Base-by-base conservation (phyloP, 2,329 filamentous ascomycete species). In the Elsinoe batatas region DNA sequence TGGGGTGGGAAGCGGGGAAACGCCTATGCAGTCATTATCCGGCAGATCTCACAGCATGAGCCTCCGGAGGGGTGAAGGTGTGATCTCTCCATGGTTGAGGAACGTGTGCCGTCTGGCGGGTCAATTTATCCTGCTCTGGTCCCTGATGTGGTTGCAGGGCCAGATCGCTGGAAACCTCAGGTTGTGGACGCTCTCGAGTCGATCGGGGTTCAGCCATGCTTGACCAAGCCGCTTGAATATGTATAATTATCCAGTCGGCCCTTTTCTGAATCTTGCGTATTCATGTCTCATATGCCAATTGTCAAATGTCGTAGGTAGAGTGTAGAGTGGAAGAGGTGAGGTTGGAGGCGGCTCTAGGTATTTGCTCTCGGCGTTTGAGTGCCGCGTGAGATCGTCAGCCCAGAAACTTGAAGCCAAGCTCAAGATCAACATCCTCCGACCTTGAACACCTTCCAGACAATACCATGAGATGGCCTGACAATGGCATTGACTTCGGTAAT, bases 401-500 rank as follows among this genome's bases (percentile, higher is more conserved):
- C 40, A 22, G 26, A 22, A 44, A 44, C 18, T 44, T 44, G 40
- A 44, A 44, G 40, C 40, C 40, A 44, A 44, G 40, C 40, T 44
- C 40, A n/a, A 13, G 40, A 22, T 18, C 10, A 15, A 22, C 40
- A 5, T n/a, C 17, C 40, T 44, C 17, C 3, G 12, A 5, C 22
- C 22, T 42, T 12, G 10, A 10, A 12, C 26, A 26, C 40, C 12
- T 26, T 4, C 3, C 10, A 11, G 12, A 13, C 40, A 20, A 13
- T 3, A 26, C 10, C 5, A 10, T 26, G 22, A 11, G 2, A 55
- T 61, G 53, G 53, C 38, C 11, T 47, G 18, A 60, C 59, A 12
- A 72, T 72, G 70, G 70, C 71, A 57, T 64, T 72, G 64, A 70
- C 70, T 66, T 69, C 70, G 67, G 71, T 72, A 59, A 40, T 58